A percentile compares a stretch with the other conserved stretches of the same genome.
phyloP scores from a whole-genome alignment of 2,329 filamentous ascomycete genomes.

The Macrophomina phaseolina region DNA sequence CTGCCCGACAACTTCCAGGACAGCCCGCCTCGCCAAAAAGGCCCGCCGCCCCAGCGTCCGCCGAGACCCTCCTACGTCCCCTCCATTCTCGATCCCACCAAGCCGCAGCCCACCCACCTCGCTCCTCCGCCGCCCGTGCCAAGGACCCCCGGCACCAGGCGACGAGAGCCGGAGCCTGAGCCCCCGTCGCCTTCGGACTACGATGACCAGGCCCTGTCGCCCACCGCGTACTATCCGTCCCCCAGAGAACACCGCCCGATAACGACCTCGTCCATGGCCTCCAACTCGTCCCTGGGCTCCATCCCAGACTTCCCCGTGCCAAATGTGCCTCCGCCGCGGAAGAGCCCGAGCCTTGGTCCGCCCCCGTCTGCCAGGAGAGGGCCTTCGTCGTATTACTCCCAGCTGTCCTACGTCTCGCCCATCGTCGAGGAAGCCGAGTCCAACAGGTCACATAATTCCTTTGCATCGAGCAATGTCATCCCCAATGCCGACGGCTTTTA shows the following conservation, averaged over 20 bases:
- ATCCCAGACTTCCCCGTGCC: slow-evolving; percentile 51
- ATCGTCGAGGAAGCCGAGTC: slow-evolving; percentile 56
- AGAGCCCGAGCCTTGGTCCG: slow-evolving; percentile 52
- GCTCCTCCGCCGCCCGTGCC: slow-evolving; percentile 33
- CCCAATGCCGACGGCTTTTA: slow-evolving; percentile 51
- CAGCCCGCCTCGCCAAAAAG: slow-evolving; percentile 40
- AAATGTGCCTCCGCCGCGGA: slow-evolving; percentile 42
- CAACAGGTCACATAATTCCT: slow-evolving; percentile 50
- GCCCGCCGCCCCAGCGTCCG: slow-evolving; percentile 50
- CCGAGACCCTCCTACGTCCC: slow-evolving; percentile 47
- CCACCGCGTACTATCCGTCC: slow-evolving; percentile 35
- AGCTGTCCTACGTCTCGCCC: slow-evolving; percentile 54
- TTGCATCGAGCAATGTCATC: slow-evolving; percentile 57
- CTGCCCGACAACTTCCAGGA: slow-evolving; percentile 45
- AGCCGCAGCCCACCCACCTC: slow-evolving; percentile 37
- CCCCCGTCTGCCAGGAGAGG: slow-evolving; percentile 56
- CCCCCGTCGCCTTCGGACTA: slow-evolving; percentile 33
- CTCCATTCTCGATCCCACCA: slow-evolving; percentile 44
- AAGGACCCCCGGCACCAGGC: slow-evolving; percentile 12
- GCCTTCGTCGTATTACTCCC: slow-evolving; percentile 56
- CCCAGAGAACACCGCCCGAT: slow-evolving; percentile 39
- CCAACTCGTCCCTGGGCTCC: slow-evolving; percentile 48
- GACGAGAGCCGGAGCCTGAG: slow-evolving; percentile 30
- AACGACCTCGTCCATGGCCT: slow-evolving; percentile 45
- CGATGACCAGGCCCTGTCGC: slow-evolving; percentile 43